These are phyloP conservation scores for Neurospora hispaniola DNA, from an alignment of 495 filamentous ascomycete species.

Conservation along the genomic window DNA sequence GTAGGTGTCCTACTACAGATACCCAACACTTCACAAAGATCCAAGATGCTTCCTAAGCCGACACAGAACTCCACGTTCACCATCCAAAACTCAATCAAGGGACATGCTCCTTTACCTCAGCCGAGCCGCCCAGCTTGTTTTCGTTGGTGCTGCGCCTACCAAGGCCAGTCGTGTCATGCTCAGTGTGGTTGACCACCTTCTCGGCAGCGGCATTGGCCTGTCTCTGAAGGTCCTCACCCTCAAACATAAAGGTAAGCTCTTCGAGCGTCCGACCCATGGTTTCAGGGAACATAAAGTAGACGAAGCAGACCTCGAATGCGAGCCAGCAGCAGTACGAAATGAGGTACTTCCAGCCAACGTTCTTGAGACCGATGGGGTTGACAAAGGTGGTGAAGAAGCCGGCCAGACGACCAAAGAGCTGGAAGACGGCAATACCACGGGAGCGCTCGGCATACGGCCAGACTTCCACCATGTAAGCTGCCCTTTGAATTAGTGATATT, in stretches of 20 bases:
- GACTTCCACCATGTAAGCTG: conserved; percentile 52
- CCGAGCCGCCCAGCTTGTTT: neutral
- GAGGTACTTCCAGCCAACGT: conserved; percentile 48
- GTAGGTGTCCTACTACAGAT: neutral
- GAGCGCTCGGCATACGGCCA: conserved; percentile 53
- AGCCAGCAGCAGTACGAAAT: conserved; percentile 46
- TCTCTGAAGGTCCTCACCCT: conserved; percentile 31
- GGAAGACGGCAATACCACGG: conserved; percentile 51
- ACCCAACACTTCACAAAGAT: neutral
- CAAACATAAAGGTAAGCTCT: conserved; percentile 50
- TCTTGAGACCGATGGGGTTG: conserved; percentile 53
- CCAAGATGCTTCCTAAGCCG: neutral
- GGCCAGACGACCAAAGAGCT: conserved; percentile 45
- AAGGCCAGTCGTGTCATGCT: neutral
- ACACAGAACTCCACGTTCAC: neutral
- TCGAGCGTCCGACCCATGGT: conserved; percentile 51
- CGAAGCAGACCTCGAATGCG: conserved; percentile 43
- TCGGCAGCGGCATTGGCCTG: conserved; percentile 28
- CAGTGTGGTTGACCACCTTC: conserved; percentile 24
- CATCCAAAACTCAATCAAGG: neutral
- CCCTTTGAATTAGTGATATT: neutral
- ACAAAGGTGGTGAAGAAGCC: conserved; percentile 46
- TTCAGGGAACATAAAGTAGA: conserved; percentile 57
- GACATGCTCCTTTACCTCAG: conserved; percentile 8
- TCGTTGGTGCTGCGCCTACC: neutral